phyloP scores from a whole-genome alignment of 139 green algal genomes.

The Tetradesmus obliquus region DNA sequence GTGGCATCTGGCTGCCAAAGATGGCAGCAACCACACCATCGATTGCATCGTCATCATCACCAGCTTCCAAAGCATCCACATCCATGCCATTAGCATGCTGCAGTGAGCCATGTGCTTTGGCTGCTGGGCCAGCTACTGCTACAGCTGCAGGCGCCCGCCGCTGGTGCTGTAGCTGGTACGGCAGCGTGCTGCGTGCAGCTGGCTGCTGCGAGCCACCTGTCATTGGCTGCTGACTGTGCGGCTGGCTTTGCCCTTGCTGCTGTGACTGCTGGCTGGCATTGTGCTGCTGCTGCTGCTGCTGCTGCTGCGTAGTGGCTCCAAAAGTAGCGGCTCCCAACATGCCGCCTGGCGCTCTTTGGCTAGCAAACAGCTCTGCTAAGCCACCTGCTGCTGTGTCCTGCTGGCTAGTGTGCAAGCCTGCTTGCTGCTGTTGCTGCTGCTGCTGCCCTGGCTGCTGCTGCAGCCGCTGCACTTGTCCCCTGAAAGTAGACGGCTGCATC shows the following conservation, averaged over 20 bases:
- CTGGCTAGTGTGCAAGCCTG: neutral
- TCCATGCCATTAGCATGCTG: neutral
- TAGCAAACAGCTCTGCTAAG: neutral
- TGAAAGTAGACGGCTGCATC: neutral
- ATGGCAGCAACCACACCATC: constrained; percentile 18
- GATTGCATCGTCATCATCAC: neutral
- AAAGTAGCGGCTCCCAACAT: neutral
- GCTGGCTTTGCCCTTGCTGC: neutral
- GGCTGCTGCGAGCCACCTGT: neutral
- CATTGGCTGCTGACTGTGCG: neutral
- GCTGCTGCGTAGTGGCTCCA: neutral
- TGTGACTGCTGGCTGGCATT: neutral
- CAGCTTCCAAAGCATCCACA: neutral
- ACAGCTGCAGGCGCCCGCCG: neutral
- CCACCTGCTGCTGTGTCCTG: neutral
- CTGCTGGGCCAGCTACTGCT: neutral
- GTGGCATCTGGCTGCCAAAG: constrained; percentile 22
- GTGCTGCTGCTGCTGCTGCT: constrained; percentile 4
- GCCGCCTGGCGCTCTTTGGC: too few relatives aligned
- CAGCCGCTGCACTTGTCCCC: neutral
- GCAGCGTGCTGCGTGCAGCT: neutral
- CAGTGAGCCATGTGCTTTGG: neutral
- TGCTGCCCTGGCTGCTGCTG: neutral
- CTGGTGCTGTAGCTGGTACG: neutral
- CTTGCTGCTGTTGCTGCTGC: neutral